A percentile compares a stretch with the other conserved stretches of the same genome.
phyloP scores from a whole-genome alignment of 805 yeast species.

The Myxozyma udenii region DNA sequence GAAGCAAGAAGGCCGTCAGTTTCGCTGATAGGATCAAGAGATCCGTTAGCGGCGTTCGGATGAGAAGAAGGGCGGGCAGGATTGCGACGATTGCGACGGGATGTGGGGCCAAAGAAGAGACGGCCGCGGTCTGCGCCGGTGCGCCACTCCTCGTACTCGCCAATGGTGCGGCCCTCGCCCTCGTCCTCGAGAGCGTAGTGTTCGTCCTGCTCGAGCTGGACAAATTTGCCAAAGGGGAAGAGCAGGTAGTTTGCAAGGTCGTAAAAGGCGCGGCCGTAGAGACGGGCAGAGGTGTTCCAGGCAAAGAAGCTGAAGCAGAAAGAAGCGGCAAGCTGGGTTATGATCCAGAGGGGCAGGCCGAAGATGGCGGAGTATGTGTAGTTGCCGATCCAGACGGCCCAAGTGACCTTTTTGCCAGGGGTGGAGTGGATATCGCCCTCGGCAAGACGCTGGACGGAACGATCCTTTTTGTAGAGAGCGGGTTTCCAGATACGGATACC shows the following conservation, averaged over 20 bases:
- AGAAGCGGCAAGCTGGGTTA: constrained; percentile 45
- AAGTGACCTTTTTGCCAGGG: constrained; percentile 50
- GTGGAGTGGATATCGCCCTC: constrained; percentile 90
- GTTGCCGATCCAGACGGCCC: constrained; percentile 67
- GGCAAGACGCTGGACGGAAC: constrained; percentile 88
- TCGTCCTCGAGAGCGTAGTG: constrained; percentile 83
- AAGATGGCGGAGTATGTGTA: constrained; percentile 67
- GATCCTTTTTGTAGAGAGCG: constrained; percentile 84
- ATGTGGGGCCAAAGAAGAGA: constrained; percentile 68
- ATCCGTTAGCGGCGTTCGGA: neutral
- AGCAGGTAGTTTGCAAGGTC: constrained; percentile 68
- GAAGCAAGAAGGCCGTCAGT: constrained; percentile 19
- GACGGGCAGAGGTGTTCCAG: constrained; percentile 50
- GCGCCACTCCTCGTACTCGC: constrained; percentile 75
- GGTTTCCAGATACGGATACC: constrained; percentile 99
- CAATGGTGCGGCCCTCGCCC: constrained; percentile 78
- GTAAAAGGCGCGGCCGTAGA: constrained; percentile 60
- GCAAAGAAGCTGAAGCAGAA: constrained; percentile 35
- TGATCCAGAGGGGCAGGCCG: constrained; percentile 58
- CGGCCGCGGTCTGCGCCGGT: constrained; percentile 67
- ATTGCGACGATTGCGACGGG: constrained; percentile 18
- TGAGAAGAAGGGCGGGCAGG: neutral
- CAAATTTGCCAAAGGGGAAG: constrained; percentile 87
- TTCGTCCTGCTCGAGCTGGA: constrained; percentile 71
- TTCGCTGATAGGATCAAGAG: constrained; percentile 23